Base-by-base conservation (phyloP, 257 asterid genomes). In the Ocimum tenuiflorum region DNA sequence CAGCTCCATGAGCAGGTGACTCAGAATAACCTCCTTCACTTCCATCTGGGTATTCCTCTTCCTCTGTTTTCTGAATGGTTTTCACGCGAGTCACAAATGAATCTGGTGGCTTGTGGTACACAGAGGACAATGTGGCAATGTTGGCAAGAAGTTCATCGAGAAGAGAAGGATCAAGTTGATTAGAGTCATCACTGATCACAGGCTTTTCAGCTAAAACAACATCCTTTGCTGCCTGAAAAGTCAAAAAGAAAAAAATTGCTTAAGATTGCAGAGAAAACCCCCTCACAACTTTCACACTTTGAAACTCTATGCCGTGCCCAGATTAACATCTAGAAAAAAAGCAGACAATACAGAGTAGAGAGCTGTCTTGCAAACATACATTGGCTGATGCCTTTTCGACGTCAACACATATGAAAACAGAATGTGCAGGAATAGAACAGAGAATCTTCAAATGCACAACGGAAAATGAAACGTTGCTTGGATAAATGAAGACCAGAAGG, bases 191-290 rank as follows among this genome's bases (percentile, higher is more conserved):
- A 72, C 96, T 84, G 50, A 94, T 94, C 75, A 94, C 95, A 8
- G 99, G 99, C 82, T 94, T 94, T 79, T 94, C 99, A 58, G 97
- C 97, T 75, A 94, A 76, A 68, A 94, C 99, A 52, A 94, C 95
- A 86, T 94, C 97, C 82, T 94, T 94, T 43, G 99, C 97, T 60
- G 99, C 99, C 99, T 94, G 95, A 71, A 75, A 70, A 64, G 65
- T 55, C 35, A 61, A 36, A 20, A 71, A 41, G 5, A 62, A 53
- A 57, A 54, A 31, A 41, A 53, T 64, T 54, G 63, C 43, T 47
- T 29, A 20, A 52, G 35, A 35, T 23, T 23, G 54, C 49, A 60
- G 18, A 39, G 31, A 48, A 61, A 46, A 18, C 55, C 41, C n/a
- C 20, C 23, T 14, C 13, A 18, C 35, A 47, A 55, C 43, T 43